Evolutionary conservation across 2,329 filamentous ascomycete species (phyloP), one percentile per base, ranked within the genome.

Genomic region (Fusarium sp.): DNA sequence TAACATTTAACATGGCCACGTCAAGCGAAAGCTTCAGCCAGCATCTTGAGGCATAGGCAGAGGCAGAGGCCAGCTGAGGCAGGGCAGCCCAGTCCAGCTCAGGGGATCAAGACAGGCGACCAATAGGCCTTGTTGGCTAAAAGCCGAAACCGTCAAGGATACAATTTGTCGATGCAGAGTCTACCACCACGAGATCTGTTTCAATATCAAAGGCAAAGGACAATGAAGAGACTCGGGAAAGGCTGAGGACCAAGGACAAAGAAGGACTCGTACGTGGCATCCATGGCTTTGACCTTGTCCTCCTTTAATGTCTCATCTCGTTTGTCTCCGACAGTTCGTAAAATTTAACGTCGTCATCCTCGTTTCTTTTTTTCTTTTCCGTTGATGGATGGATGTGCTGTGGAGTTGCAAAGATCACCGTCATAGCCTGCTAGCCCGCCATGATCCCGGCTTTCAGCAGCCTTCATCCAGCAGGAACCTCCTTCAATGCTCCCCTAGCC

Each of bases 381-480:
- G 24, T 28, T 54, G 35, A 39, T 26, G 32, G 28, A 36, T 53
- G 32, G 36, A 44, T 41, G 45, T 24, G 38, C 39, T 62, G 71
- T 74, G 60, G 63, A 72, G 51, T 62, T 73, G 20, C 41, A 51
- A 53, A 67, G 68, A 75, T 75, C 67, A 74, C 42, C 65, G 38
- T 64, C 55, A 61, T 63, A 39, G 26, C 55, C 45, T 57, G 26
- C 15, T 35, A 36, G 38, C 26, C 14, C 35, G 47, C 45, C 45
- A 55, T 48, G 41, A 62, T 68, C 66, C 63, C 13, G 66, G 44
- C 20, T 38, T 60, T 32, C 58, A 61, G 44, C 39, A 67, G 58
- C n/a, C 47, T 39, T 39, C 32, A 66, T 53, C 55, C 50, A 70
- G 44, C 45, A 35, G 45, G 24, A 53, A 38, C 26, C 24, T 17